These are phyloP conservation scores for Euphorbia lathyris DNA, from an alignment of 345 rosid species.

Conservation along the genomic window DNA sequence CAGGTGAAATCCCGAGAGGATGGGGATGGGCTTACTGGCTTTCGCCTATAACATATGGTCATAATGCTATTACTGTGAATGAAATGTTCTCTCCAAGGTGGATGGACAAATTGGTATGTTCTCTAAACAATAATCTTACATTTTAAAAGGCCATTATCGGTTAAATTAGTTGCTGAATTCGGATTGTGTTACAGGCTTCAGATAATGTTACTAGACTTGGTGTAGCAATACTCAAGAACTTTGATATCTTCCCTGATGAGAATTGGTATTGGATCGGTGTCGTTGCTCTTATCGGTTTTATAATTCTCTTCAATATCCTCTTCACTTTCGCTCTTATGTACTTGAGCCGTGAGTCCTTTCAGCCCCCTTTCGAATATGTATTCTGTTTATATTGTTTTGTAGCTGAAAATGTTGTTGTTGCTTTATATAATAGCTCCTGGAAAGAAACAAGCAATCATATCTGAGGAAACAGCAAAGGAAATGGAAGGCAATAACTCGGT, in stretches of 20 bases:
- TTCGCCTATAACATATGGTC: constrained; percentile 76
- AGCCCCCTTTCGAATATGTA: neutral
- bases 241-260: constrained; percentile 43
- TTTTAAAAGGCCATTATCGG: neutral
- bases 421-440: constrained; percentile 46
- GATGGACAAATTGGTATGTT: constrained; percentile 58
- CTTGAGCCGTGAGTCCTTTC: constrained; percentile 53
- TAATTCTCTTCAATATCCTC: constrained; percentile 66
- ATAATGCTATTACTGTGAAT: constrained; percentile 62
- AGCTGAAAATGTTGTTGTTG: neutral
- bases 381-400: neutral
- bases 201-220: constrained; percentile 53
- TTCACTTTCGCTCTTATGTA: constrained; percentile 63
- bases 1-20: constrained; percentile 74
- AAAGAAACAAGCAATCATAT: constrained; percentile 53
- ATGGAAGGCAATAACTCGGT: constrained; percentile 21
- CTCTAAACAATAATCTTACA: neutral
- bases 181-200: constrained; percentile 46
- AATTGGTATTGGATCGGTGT: constrained; percentile 86
- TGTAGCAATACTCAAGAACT: constrained; percentile 48
- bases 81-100: constrained; percentile 83
- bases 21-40: constrained; percentile 94
- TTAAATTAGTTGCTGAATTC: neutral
- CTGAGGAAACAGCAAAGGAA: constrained; percentile 48
- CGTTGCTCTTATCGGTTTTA: constrained; percentile 57